Conservation (phyloP, 148 eudicot species). For the Talinum fruticosum region DNA sequence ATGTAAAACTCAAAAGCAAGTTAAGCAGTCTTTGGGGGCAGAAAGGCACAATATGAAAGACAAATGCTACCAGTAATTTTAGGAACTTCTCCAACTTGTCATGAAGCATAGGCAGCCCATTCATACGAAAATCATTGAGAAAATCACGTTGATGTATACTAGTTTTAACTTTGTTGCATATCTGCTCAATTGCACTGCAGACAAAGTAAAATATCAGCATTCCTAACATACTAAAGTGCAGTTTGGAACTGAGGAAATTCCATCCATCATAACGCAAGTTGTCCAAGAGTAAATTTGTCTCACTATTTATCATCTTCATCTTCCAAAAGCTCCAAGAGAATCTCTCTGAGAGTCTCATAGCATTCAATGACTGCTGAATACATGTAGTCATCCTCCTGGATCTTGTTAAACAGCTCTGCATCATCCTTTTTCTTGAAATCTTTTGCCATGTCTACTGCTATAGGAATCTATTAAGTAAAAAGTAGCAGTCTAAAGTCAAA, state of each 20-base stretch:
- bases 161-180: slow-evolving; percentile 49
- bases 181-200: slow-evolving; percentile 50
- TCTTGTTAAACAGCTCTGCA: slow-evolving; percentile 75
- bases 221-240: neutral
- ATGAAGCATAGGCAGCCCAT: slow-evolving; percentile 68
- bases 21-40: neutral
- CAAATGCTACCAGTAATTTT: slow-evolving; percentile 56
- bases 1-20: neutral
- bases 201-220: neutral
- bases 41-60: slow-evolving; percentile 11
- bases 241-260: neutral
- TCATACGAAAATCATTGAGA: slow-evolving; percentile 67
- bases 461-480: slow-evolving; percentile 62
- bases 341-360: slow-evolving; percentile 73
- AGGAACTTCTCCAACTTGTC: slow-evolving; percentile 89
- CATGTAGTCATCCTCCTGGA: slow-evolving; percentile 79
- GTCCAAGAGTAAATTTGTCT: slow-evolving; percentile 21
- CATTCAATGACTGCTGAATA: slow-evolving; percentile 81
- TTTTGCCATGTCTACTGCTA: slow-evolving; percentile 99
- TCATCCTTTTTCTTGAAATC: slow-evolving; percentile 81
- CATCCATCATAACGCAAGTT: neutral
- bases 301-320: slow-evolving; percentile 58
- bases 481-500: slow-evolving; percentile 5
- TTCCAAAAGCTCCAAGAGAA: slow-evolving; percentile 52
- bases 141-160: slow-evolving; percentile 54